phyloP scores from a whole-genome alignment of 306 rosid genomes.

The Rosa lucieae region DNA sequence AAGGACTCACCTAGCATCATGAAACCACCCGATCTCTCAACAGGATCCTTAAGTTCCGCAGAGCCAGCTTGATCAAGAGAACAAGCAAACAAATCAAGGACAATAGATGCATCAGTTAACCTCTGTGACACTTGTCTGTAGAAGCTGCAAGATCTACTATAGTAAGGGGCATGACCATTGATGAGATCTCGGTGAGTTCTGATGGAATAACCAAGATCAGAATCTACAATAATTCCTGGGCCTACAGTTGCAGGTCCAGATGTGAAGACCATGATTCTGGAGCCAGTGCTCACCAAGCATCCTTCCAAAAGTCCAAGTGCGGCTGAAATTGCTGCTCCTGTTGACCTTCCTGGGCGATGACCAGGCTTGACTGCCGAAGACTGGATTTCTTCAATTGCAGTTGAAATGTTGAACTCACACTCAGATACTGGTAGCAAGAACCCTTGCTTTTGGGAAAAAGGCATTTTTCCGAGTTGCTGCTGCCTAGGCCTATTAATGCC shows the following conservation, averaged over 20 bases:
- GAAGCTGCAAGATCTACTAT: constrained; percentile 54
- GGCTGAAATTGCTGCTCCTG: constrained; percentile 77
- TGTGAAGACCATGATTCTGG: constrained; percentile 83
- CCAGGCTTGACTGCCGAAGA: constrained; percentile 34
- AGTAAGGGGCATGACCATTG: constrained; percentile 51
- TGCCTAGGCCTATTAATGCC: constrained; percentile 47
- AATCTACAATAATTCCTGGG: constrained; percentile 68
- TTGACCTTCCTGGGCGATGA: constrained; percentile 66
- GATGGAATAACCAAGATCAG: constrained; percentile 52
- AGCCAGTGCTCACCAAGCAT: constrained; percentile 58
- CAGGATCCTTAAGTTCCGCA: constrained; percentile 63
- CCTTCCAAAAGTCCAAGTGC: constrained; percentile 82
- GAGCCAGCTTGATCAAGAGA: constrained; percentile 92
- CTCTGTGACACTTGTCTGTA: constrained; percentile 52
- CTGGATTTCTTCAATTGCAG: constrained; percentile 75
- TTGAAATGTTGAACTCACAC: constrained; percentile 66
- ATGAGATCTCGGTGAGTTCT: constrained; percentile 75
- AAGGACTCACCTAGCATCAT: constrained; percentile 79
- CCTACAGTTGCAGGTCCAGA: constrained; percentile 88
- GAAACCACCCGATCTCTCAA: constrained; percentile 80
- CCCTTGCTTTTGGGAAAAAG: constrained; percentile 52
- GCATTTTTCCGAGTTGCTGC: constrained; percentile 50
- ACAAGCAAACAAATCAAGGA: constrained; percentile 77
- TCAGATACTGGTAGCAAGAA: constrained; percentile 74
- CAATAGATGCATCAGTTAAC: constrained; percentile 54